Conservation (phyloP, 2,329 filamentous ascomycete species). For the Diaporthe ampelina region DNA sequence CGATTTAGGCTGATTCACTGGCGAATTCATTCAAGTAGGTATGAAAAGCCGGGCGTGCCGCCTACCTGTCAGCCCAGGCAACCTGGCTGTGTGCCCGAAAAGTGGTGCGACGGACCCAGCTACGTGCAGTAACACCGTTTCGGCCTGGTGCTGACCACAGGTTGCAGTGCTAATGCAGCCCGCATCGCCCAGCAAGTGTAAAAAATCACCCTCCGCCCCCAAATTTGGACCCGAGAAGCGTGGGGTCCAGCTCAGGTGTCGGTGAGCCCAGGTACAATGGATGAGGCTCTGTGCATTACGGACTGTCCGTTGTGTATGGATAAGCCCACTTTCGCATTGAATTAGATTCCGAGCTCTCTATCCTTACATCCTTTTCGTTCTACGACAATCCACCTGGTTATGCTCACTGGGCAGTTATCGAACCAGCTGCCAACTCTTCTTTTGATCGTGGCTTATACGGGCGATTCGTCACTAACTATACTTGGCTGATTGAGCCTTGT, state of each 20-base stretch:
- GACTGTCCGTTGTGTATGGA: neutral
- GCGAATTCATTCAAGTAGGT: neutral
- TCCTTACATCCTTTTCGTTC: neutral
- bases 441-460: neutral
- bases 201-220: conserved; percentile 27
- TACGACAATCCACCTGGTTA: neutral
- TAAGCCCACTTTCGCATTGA: neutral
- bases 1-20: neutral
- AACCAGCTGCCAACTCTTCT: neutral
- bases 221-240: neutral
- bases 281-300: conserved; percentile 12
- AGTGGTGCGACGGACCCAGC: neutral
- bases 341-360: neutral
- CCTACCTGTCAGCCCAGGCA: conserved; percentile 25
- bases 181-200: neutral
- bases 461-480: conserved; percentile 19
- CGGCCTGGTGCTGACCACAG: neutral
- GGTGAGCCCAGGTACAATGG: neutral
- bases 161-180: neutral
- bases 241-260: neutral
- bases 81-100: conserved; percentile 19
- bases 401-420: neutral
- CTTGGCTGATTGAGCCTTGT: neutral
- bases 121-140: conserved; percentile 9
- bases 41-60: neutral